Evolutionary conservation across 176 grass and related monocot species (phyloP), one percentile per base, ranked within the genome.

Genomic region (Raddia distichophylla): DNA sequence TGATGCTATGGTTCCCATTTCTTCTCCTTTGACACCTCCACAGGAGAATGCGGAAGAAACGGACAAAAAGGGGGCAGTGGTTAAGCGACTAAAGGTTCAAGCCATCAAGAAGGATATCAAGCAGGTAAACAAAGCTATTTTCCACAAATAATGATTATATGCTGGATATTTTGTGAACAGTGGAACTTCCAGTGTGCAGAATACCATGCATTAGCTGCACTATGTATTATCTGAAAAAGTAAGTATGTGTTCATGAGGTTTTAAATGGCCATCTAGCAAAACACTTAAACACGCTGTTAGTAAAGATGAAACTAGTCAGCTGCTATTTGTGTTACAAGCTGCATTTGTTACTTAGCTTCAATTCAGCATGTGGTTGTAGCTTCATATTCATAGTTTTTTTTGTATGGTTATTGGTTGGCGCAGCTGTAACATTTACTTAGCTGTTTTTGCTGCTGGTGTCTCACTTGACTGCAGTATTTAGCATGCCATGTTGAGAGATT

Each of bases 81-180:
- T 81, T 60, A 93, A 94, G 74, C 64, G 57, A 11, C 13, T 67
- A 17, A 98, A 79, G 72, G 90, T 98, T 40, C 86, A 98, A 79
- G 95, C 90, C 84, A 87, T 98, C 70, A 92, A 97, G 67, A 94
- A 92, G 69, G 86, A 93, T 53, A 93, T 93, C 61, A 89, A 88
- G 73, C 91, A 93, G 91, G 91, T 93, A 87, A 59, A 80, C 47
- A 17, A 44, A 67, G 33, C 19, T 14, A 74, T 60, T 3, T 61
- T 74, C 66, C 35, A 76, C 46, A 33, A 16, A 82, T 66, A 80
- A 16, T 58, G 12, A 40, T 64, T 58, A 10, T 33, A 65, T 54
- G 50, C 2, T 73, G 13, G 22, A 37, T 52, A 52, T 72, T 37
- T 51, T 1, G 0, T 57, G 34, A 16, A 71, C 18, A 53, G 14